Evolutionary conservation across 1,284 basidiomycete species (phyloP).

Genomic region (Moniliella sp.): DNA sequence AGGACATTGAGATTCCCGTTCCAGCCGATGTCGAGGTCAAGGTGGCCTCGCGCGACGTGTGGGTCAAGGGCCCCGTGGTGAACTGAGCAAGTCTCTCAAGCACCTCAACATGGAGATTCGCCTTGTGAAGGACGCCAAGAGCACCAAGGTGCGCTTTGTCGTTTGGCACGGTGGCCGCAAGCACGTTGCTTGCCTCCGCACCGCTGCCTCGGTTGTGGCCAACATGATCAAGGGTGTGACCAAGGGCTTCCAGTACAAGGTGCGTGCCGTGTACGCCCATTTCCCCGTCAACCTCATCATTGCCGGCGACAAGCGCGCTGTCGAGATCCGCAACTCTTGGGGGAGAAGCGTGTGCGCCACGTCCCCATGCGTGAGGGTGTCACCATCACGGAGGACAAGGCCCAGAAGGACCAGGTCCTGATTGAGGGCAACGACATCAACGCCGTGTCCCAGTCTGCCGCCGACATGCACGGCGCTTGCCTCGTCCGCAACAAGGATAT

Average conservation of each 20-base stretch:
- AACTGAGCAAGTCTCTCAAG: conserved; percentile 31
- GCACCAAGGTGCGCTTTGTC: conserved; percentile 62
- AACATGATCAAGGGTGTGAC: conserved; percentile 82
- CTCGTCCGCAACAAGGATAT: conserved; percentile 38
- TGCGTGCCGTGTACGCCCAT: conserved; percentile 75
- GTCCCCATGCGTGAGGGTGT: conserved; percentile 81
- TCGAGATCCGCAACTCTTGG: conserved; percentile 96
- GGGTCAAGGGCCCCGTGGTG: conserved; percentile 31
- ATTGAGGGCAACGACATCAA: conserved; percentile 40
- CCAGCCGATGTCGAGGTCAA: conserved; percentile 20
- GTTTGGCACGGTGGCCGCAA: conserved; percentile 97
- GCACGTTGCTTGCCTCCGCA: conserved; percentile 92
- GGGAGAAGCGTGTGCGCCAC: conserved; percentile 73
- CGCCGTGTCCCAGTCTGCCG: conserved; percentile 31
- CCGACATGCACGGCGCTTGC: conserved; percentile 28
- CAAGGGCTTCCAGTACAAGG: conserved; percentile 53
- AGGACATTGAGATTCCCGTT: conserved; percentile 32
- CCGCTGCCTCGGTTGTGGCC: conserved; percentile 75
- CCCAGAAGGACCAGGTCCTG: conserved; percentile 56
- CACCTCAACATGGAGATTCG: conserved; percentile 34
- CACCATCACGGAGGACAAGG: conserved; percentile 65
- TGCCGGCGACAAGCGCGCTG: conserved; percentile 50
- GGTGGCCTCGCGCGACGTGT: conserved; percentile 25
- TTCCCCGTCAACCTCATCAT: conserved; percentile 99
- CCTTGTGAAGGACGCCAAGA: conserved; percentile 37